A percentile compares a stretch with the other conserved stretches of the same genome.
phyloP scores from a whole-genome alignment of 2,329 filamentous ascomycete genomes.

The Myriosclerotinia scirpicola region DNA sequence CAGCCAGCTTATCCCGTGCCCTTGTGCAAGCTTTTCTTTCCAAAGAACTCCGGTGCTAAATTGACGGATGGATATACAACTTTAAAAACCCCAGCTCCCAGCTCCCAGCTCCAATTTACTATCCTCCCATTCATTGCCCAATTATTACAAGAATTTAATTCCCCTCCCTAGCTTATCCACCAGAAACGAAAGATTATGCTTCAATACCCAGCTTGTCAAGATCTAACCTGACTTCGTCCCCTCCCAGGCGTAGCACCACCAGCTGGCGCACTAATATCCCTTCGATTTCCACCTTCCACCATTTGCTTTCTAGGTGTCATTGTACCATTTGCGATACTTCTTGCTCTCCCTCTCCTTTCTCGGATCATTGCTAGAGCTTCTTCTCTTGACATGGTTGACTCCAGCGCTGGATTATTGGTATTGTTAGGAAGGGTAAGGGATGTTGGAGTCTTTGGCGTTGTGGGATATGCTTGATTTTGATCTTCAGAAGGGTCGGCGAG shows the following conservation, averaged over 20 bases:
- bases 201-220: background rate
- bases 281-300: conserved; percentile 33
- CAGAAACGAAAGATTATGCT: background rate
- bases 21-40: background rate
- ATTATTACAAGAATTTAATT: conserved; percentile 8
- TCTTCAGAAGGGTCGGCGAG: conserved; percentile 35
- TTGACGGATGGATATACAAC: conserved; percentile 15
- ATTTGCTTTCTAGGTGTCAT: conserved; percentile 56
- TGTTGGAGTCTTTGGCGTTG: conserved; percentile 24
- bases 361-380: conserved; percentile 74
- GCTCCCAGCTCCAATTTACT: background rate
- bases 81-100: conserved; percentile 6
- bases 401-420: conserved; percentile 54
- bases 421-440: conserved; percentile 26
- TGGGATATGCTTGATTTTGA: background rate
- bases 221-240: conserved; percentile 27
- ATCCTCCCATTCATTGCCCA: background rate
- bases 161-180: background rate
- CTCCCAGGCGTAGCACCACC: conserved; percentile 33
- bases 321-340: conserved; percentile 64
- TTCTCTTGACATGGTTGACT: conserved; percentile 68
- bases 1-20: conserved; percentile 5
- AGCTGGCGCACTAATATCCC: conserved; percentile 40
- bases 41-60: conserved; percentile 15
- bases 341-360: conserved; percentile 68